Evolutionary conservation across 495 filamentous ascomycete species (phyloP), one percentile per base, ranked within the genome.

Genomic region (Amphirosellinia nigrospora): DNA sequence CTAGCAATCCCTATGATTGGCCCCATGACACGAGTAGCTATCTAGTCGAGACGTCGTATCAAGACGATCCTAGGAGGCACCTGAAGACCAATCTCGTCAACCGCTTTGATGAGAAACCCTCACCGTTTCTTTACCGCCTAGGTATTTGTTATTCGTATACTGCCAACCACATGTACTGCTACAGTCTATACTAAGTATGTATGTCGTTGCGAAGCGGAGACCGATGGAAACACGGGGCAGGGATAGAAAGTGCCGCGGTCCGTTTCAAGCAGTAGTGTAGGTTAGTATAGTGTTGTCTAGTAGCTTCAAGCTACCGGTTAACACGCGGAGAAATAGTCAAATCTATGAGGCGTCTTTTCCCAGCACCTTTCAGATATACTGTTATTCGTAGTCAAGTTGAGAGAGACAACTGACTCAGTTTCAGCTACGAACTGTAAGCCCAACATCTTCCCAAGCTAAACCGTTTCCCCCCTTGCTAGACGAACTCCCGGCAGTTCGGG

Each of bases 401-500:
- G 39, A 58, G 39, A 32, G 26, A 15, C 23, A 41, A n/a, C n/a
- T 15, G 16, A 41, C 21, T 1, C n/a, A 52, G 26, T 46, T 28
- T 39, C 41, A 53, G 61, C 61, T 43, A 50, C 41, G 23, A 43
- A 39, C 23, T 46, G 38, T 11, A 43, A 61, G n/a, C 23, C 58
- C 30, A 62, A 23, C 38, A n/a, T n/a, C n/a, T n/a, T n/a, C n/a
- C n/a, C 8, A 50, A 36, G 19, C 30, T 23, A 19, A 30, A 2
- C 23, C 26, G 16, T 21, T n/a, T 50, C 6, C 41, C 6, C n/a
- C 10, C 46, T 19, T 21, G 21, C 21, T 36, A 5, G 43, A 36
- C 43, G 43, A 53, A 53, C 43, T 6, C 13, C 30, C 63, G 63
- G 63, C 45, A 39, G 45, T 23, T 53, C 63, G 63, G 63, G 45